phyloP scores from a whole-genome alignment of 768 basidiomycete genomes.

The Termitomyces eurrhizus region DNA sequence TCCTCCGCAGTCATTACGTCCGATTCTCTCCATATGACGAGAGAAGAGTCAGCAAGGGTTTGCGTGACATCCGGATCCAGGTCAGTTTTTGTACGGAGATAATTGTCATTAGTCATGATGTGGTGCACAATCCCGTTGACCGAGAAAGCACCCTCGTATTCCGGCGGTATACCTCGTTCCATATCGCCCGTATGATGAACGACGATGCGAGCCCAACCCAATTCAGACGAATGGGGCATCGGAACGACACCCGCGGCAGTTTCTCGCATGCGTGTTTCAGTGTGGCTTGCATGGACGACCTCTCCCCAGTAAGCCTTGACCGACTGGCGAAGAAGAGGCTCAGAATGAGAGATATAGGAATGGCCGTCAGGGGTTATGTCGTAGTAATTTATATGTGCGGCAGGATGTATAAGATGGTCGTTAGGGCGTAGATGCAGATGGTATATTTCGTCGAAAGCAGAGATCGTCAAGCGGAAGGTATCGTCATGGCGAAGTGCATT shows the following conservation, averaged over 20 bases:
- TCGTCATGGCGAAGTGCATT: conserved; percentile 61
- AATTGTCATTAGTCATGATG: conserved; percentile 67
- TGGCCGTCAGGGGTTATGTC: conserved; percentile 46
- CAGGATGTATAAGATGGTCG: conserved; percentile 72
- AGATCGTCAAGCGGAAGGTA: conserved; percentile 64
- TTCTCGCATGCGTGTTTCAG: conserved; percentile 53
- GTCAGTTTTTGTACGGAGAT: conserved; percentile 54
- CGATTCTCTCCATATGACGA: conserved; percentile 75
- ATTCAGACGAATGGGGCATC: conserved; percentile 39
- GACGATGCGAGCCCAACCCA: conserved; percentile 80
- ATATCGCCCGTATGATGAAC: conserved; percentile 61
- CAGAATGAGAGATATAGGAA: conserved; percentile 46
- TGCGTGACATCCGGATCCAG: conserved; percentile 49
- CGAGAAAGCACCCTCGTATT: conserved; percentile 76
- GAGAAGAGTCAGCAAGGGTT: conserved; percentile 37
- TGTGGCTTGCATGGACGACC: conserved; percentile 57
- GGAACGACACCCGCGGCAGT: conserved; percentile 55
- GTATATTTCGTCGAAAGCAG: conserved; percentile 62
- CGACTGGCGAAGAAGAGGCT: conserved; percentile 58
- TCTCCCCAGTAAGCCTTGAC: conserved; percentile 74
- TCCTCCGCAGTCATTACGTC: conserved; percentile 59
- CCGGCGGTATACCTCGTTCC: conserved; percentile 41
- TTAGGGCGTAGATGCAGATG: conserved; percentile 77
- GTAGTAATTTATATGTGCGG: conserved; percentile 69
- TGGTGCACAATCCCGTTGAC: conserved; percentile 66